Percentiles rank a stretch among this genome's conserved stretches.
Conservation (phyloP, 1,284 basidiomycete genomes). For the Ustilago trichophora region DNA sequence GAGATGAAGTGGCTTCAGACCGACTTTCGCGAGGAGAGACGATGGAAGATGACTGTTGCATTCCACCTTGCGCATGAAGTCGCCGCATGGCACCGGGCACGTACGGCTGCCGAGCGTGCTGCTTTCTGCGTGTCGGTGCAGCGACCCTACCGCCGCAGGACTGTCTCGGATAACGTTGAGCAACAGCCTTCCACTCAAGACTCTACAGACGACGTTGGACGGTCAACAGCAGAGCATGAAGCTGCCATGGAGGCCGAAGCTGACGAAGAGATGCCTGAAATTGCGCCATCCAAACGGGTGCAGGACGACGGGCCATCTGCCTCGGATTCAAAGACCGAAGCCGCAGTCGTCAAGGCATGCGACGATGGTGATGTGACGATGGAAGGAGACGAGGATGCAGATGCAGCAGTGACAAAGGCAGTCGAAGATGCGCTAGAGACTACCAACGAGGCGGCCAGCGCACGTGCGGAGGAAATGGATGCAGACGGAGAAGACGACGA, state of each 20-base stretch:
- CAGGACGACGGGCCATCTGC: background rate
- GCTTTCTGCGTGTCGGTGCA: constrained; percentile 71
- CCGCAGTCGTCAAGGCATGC: background rate
- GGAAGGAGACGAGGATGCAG: constrained; percentile 54
- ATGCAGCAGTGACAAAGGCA: constrained; percentile 51
- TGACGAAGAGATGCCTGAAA: constrained; percentile 32
- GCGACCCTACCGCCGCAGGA: constrained; percentile 22
- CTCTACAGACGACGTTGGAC: background rate
- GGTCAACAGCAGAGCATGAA: background rate
- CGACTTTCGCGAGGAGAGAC: constrained; percentile 91
- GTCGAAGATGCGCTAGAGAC: constrained; percentile 52
- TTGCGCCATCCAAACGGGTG: background rate
- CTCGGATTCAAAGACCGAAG: background rate
- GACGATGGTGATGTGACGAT: constrained; percentile 18
- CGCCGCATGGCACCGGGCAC: constrained; percentile 84
- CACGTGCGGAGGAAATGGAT: constrained; percentile 38
- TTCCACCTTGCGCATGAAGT: constrained; percentile 84
- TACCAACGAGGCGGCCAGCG: constrained; percentile 50
- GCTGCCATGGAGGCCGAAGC: background rate
- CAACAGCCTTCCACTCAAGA: constrained; percentile 13
- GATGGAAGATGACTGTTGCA: constrained; percentile 89
- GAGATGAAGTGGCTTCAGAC: constrained; percentile 99
- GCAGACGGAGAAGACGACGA: constrained; percentile 49
- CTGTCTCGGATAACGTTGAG: constrained; percentile 35
- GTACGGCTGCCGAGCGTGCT: constrained; percentile 74